Evolutionary conservation across 805 yeast species (phyloP), one percentile per base, ranked within the genome.

Genomic region (Starmerella stigmatis): DNA sequence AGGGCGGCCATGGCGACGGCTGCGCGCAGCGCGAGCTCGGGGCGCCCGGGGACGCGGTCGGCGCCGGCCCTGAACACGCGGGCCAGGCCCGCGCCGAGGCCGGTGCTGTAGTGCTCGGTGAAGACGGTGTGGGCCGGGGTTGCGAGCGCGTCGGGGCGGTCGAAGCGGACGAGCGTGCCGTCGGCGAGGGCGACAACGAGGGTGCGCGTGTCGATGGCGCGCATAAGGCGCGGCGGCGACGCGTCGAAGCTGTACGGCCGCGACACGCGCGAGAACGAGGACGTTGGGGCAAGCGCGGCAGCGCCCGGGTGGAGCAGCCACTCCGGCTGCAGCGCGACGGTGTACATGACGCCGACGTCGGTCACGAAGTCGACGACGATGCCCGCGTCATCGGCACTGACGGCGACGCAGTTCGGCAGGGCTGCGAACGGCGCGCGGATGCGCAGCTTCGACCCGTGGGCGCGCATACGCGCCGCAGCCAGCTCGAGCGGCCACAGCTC

Each of bases 151-250:
- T 46, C 17, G 7, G 53, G 36, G 30, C 68, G 53, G 25, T 53
- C 44, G 16, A 49, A 29, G 41, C 47, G 50, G 41, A 85, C 63
- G 33, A 86, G 60, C 1, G 88, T 85, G 21, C 96, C 96, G 63
- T 88, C 94, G 35, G 71, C 69, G 40, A 86, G 66, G 4, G 85
- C 69, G 0, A 81, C 75, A 3, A 86, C 59, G 8, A 77, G 57
- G 36, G 71, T 68, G 3, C 58, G 55, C 0, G 64, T 50, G 26
- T 74, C 69, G 13, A 78, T 61, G 1, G 79, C 60, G 41, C 69
- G 65, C 49, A 81, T 54, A 17, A 70, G 61, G 34, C 74, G 73
- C 1, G 89, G 86, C 20, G 63, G 61, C 54, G 81, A 68, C 5
- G 74, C 58, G 26, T 73, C 75, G 52, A 79, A 76, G 7, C 76